Percentiles rank a stretch among this genome's conserved stretches.
These are phyloP conservation scores for Eutypa lata DNA, from an alignment of 2,329 filamentous ascomycete genomes.

Conservation along the genomic window DNA sequence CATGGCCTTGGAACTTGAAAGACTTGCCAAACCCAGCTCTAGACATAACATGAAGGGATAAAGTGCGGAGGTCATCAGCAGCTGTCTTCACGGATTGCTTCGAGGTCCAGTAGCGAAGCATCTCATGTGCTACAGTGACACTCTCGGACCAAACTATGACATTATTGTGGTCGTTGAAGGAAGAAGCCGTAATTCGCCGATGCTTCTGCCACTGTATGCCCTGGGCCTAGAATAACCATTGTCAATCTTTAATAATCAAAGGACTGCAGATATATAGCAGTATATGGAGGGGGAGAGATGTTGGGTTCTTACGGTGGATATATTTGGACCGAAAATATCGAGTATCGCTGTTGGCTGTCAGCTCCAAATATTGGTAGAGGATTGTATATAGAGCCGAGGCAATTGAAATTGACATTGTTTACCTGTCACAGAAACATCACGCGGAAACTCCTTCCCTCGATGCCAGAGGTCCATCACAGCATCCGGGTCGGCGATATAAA, in stretches of 20 bases:
- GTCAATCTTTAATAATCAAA: not conserved
- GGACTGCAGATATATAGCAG: too few relatives aligned
- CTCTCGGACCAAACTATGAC: slow-evolving; percentile 26
- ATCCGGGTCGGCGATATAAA: not conserved
- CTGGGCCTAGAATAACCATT: slow-evolving; percentile 8
- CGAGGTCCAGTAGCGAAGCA: slow-evolving; percentile 25
- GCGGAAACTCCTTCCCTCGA: not conserved
- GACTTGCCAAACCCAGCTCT: slow-evolving; percentile 28
- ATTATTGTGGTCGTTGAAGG: slow-evolving; percentile 28
- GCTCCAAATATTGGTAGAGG: not conserved
- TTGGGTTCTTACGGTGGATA: slow-evolving; percentile 16
- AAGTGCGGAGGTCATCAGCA: slow-evolving; percentile 23
- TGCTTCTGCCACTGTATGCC: slow-evolving; percentile 18
- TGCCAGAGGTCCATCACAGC: slow-evolving; percentile 1
- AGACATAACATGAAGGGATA: slow-evolving; percentile 26
- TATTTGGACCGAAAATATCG: slow-evolving; percentile 16
- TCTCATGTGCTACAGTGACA: slow-evolving; percentile 18
- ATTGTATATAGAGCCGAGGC: not conserved
- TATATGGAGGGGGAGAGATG: not conserved
- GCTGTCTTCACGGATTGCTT: slow-evolving; percentile 13
- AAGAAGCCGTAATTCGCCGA: slow-evolving; percentile 20
- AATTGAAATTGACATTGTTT: too few relatives aligned
- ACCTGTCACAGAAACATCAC: slow-evolving; percentile 13
- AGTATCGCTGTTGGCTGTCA: slow-evolving; percentile 7
- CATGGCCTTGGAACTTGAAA: slow-evolving; percentile 25